Evolutionary conservation across 805 yeast species (phyloP).

Genomic region (Monosporozyma servazzii): DNA sequence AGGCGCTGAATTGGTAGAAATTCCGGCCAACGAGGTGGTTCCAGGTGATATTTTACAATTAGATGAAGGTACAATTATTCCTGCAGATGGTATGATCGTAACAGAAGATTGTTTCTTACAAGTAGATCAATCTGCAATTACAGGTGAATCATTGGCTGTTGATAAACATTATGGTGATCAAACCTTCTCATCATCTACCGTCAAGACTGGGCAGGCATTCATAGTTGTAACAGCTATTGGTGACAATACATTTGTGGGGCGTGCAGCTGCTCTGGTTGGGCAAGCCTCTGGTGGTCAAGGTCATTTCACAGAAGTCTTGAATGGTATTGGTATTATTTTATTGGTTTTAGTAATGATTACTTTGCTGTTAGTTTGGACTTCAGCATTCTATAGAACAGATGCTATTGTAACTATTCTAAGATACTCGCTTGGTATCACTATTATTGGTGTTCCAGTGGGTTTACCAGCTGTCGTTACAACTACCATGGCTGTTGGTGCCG

Average conservation of each 20-base stretch:
- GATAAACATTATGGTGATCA: constrained; percentile 85
- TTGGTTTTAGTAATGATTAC: constrained; percentile 83
- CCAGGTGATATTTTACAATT: constrained; percentile 91
- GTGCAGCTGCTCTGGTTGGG: constrained; percentile 95
- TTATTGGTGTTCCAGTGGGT: constrained; percentile 98
- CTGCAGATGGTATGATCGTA: constrained; percentile 86
- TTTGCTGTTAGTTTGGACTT: constrained; percentile 82
- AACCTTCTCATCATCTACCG: constrained; percentile 85
- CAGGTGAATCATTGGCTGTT: constrained; percentile 95
- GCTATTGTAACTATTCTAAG: constrained; percentile 79
- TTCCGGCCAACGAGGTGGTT: constrained; percentile 77
- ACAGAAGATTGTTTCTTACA: constrained; percentile 80
- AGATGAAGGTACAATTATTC: constrained; percentile 89
- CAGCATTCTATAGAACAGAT: constrained; percentile 88
- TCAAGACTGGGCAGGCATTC: constrained; percentile 91
- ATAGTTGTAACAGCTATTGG: constrained; percentile 93
- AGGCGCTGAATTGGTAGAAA: constrained; percentile 67
- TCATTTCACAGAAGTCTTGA: constrained; percentile 94
- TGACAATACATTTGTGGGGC: constrained; percentile 91
- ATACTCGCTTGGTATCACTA: constrained; percentile 90
- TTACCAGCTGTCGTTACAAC: constrained; percentile 97
- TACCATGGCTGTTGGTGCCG: constrained; percentile 99
- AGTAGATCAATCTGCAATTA: constrained; percentile 92
- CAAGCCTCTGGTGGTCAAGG: constrained; percentile 88
- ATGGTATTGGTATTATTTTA: constrained; percentile 93